Percentiles rank a stretch among this genome's conserved stretches.
phyloP scores from a whole-genome alignment of 1,284 basidiomycete genomes.

The Coniferiporia weirii region DNA sequence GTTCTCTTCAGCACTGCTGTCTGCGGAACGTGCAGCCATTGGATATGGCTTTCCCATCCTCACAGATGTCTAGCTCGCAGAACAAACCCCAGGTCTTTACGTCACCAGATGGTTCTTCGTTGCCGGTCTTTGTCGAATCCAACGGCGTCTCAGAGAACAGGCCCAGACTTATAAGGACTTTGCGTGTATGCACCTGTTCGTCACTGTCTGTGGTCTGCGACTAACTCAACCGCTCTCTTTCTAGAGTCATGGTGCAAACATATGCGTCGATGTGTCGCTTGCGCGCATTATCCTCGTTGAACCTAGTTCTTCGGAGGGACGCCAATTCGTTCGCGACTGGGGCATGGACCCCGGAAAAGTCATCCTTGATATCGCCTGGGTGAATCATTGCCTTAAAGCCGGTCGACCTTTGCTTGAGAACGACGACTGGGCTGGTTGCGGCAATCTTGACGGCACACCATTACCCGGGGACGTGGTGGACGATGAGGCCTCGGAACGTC shows the following conservation, averaged over 20 bases:
- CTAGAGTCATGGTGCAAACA: slow-evolving; percentile 48
- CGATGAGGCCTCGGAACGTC: slow-evolving; percentile 18
- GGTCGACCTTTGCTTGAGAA: slow-evolving; percentile 38
- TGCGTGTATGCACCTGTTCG: slow-evolving; percentile 39
- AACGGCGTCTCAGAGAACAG: slow-evolving; percentile 40
- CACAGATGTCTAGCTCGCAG: slow-evolving; percentile 4
- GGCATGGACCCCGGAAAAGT: slow-evolving; percentile 42
- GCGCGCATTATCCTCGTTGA: slow-evolving; percentile 56
- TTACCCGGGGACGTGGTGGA: slow-evolving; percentile 29
- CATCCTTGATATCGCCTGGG: slow-evolving; percentile 44
- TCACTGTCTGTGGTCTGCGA: slow-evolving; percentile 1
- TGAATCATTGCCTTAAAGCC: slow-evolving; percentile 34
- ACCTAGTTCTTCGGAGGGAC: slow-evolving; percentile 43
- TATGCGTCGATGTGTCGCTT: slow-evolving; percentile 40
- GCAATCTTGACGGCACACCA: slow-evolving; percentile 40
- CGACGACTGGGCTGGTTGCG: slow-evolving; percentile 53
- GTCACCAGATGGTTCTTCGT: slow-evolving; percentile 20
- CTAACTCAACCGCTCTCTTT: not conserved
- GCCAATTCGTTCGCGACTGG: slow-evolving; percentile 52
- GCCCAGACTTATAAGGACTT: slow-evolving; percentile 43
- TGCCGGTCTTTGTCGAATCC: slow-evolving; percentile 47
- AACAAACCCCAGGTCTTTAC: slow-evolving; percentile 17
- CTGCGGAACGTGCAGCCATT: not conserved
- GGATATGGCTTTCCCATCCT: not conserved
- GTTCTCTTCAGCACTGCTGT: not conserved